Evolutionary conservation across 2,329 filamentous ascomycete species (phyloP).

Genomic region (Diaporthe eres): DNA sequence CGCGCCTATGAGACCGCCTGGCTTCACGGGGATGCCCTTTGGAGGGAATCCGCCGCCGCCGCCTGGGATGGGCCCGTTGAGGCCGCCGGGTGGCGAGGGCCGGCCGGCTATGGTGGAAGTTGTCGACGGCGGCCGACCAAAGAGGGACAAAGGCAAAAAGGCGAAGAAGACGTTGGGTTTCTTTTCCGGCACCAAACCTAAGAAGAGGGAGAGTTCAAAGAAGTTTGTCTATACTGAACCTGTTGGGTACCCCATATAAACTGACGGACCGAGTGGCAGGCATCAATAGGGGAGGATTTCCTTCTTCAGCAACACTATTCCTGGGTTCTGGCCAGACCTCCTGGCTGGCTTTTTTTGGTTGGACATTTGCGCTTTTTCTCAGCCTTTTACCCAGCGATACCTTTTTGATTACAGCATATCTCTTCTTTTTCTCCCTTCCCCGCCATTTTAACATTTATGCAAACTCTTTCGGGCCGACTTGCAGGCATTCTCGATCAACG

Average conservation of each 20-base stretch:
- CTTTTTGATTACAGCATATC: constrained; percentile 22
- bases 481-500: not conserved
- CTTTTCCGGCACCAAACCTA: constrained; percentile 46
- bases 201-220: constrained; percentile 46
- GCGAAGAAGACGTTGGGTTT: constrained; percentile 31
- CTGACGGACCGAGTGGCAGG: constrained; percentile 23
- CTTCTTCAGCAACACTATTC: constrained; percentile 23
- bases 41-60: constrained; percentile 23
- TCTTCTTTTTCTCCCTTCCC: not conserved
- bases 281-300: constrained; percentile 17
- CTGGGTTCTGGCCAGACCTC: not conserved
- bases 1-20: constrained; percentile 11
- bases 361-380: constrained; percentile 7
- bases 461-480: not conserved
- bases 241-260: not conserved
- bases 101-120: constrained; percentile 42
- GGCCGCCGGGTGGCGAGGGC: constrained; percentile 7
- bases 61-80: not conserved
- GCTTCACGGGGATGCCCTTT: not conserved
- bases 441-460: constrained; percentile 9
- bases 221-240: constrained; percentile 47
- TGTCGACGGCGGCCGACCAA: constrained; percentile 48
- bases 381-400: constrained; percentile 12
- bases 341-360: not conserved
- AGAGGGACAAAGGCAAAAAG: constrained; percentile 48